phyloP scores from a whole-genome alignment of 1,284 basidiomycete genomes.

The Ceratobasidium sp. region DNA sequence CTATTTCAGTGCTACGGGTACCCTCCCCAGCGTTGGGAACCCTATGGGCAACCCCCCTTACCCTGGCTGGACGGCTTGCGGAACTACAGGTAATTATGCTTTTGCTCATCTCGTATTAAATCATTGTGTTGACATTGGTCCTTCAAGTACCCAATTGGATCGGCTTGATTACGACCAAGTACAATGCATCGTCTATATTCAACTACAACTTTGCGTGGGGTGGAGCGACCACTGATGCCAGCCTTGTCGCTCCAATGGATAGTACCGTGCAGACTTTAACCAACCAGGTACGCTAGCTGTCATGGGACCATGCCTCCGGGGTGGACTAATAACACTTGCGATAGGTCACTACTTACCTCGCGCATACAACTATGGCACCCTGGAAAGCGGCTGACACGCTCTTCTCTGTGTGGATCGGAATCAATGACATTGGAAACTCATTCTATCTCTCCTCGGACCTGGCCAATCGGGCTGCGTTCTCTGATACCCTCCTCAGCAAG shows the following conservation, averaged over 20 bases:
- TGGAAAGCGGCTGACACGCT: conserved; percentile 70
- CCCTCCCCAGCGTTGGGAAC: conserved; percentile 40
- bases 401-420: conserved; percentile 76
- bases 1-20: conserved; percentile 38
- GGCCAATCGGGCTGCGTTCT: conserved; percentile 68
- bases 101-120: neutral
- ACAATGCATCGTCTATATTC: conserved; percentile 45
- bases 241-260: conserved; percentile 45
- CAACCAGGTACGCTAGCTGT: conserved; percentile 34
- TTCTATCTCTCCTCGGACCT: too few relatives aligned
- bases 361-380: conserved; percentile 64
- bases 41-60: conserved; percentile 42
- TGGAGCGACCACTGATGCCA: conserved; percentile 48
- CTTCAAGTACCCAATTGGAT: conserved; percentile 48
- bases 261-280: conserved; percentile 44
- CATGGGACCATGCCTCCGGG: too few relatives aligned
- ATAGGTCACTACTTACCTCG: conserved; percentile 70
- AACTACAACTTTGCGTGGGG: conserved; percentile 48
- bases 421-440: conserved; percentile 54
- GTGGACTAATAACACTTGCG: too few relatives aligned
- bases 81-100: conserved; percentile 23
- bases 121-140: neutral
- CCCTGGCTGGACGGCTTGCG: conserved; percentile 47
- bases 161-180: conserved; percentile 45
- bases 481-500: conserved; percentile 65